Evolutionary conservation across 192 early-diverging fungal species (phyloP), one percentile per base, ranked within the genome.

Genomic region (Umbelopsis ramanniana): DNA sequence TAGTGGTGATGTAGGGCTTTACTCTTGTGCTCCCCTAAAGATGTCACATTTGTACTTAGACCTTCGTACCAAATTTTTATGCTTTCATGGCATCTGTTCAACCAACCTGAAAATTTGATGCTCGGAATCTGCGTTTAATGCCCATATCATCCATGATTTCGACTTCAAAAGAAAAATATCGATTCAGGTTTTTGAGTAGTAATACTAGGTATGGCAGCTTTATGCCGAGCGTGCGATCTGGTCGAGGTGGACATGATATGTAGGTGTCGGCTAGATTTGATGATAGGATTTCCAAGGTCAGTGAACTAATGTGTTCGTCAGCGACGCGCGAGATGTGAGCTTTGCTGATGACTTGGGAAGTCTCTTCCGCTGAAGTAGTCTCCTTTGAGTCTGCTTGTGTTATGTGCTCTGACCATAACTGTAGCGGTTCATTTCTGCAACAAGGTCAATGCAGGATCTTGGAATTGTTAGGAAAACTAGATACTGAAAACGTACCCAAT

Each of bases 81-180:
- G 40, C 40, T n/a, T n/a, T n/a, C n/a, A n/a, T n/a, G n/a, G 6
- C 40, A 2, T 4, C 40, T 43, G 40, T 12, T 43, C 40, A 9
- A 14, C 8, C 17, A 81, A 95, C 92, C 85, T 96, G 93, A 81
- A 93, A 98, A 79, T 96, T 98, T 23, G 90, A 91, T 14, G 94
- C 90, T 63, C 97, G 83, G 74, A 98, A 93, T 66, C 94, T 72
- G 37, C 97, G 83, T 48, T 89, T 87, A 40, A 88, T 84, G 57
- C 91, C 90, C 72, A 89, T 93, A 75, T 95, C 92, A 79, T 98
- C 97, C 38, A 93, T 67, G 17, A 93, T 84, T 71, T 96, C 90
- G 0, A 96, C 93, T 76, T 98, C 97, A 76, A 98, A 95, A 21
- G 94, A 94, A 72, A 96, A 93, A 72, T 94, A 95, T 76, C 91